Conservation (phyloP, 1,284 basidiomycete genomes). For the Tremellales sp. region DNA sequence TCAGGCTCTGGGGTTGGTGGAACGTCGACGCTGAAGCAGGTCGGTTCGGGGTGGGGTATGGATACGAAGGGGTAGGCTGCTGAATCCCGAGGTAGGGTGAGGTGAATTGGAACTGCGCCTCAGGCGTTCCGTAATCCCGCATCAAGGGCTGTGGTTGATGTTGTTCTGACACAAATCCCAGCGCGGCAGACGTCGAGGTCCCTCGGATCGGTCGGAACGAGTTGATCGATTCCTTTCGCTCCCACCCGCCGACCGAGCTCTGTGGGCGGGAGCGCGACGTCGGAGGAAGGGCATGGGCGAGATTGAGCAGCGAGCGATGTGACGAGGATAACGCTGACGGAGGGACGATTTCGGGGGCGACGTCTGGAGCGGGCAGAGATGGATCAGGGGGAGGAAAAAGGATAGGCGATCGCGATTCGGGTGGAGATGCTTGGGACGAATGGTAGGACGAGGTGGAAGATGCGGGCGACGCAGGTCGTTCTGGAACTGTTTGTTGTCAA, state of each 20-base stretch:
- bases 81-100: constrained; percentile 20
- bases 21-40: constrained; percentile 47
- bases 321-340: constrained; percentile 36
- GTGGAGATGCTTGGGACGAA: constrained; percentile 38
- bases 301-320: constrained; percentile 38
- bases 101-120: constrained; percentile 7
- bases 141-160: constrained; percentile 6
- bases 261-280: constrained; percentile 2
- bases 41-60: constrained; percentile 45
- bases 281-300: constrained; percentile 11
- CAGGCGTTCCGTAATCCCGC: constrained; percentile 24
- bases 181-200: neutral
- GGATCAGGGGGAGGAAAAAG: constrained; percentile 39
- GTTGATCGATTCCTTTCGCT: constrained; percentile 25
- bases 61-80: constrained; percentile 33
- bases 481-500: no score
- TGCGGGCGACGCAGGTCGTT: constrained; percentile 28
- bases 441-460: constrained; percentile 44
- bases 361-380: constrained; percentile 38
- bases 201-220: constrained; percentile 18
- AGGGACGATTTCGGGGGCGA: constrained; percentile 38
- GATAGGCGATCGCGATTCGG: constrained; percentile 13
- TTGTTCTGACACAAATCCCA: constrained; percentile 4
- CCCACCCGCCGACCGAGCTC: neutral
- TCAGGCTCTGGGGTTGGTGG: constrained; percentile 15